Percentiles rank a stretch among this genome's conserved stretches.
phyloP scores from a whole-genome alignment of 2,329 filamentous ascomycete genomes.

The Metarhizium guizhouense region DNA sequence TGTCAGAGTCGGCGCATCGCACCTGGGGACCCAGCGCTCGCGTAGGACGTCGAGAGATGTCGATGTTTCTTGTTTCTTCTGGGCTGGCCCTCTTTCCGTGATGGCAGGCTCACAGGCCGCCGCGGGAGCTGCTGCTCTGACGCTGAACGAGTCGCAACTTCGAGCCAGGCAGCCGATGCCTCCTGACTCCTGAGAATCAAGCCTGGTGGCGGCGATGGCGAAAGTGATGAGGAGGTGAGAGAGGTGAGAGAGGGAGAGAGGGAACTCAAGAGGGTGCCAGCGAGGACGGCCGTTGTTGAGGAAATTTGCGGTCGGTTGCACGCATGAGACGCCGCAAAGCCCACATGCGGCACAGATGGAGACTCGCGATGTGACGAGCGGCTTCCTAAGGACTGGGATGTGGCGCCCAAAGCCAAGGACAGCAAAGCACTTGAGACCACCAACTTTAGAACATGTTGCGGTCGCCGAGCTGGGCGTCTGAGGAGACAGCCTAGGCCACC shows the following conservation, averaged over 20 bases:
- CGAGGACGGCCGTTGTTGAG: neutral
- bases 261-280: neutral
- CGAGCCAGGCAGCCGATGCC: neutral
- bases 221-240: neutral
- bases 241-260: neutral
- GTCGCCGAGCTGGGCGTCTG: neutral
- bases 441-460: neutral
- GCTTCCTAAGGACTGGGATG: neutral
- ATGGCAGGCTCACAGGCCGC: no score
- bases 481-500: neutral
- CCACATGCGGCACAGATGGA: conserved; percentile 7
- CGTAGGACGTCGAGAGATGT: neutral
- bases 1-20: conserved; percentile 2
- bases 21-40: neutral
- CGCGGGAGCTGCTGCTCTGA: no score
- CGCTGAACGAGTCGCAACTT: no score
- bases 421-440: neutral
- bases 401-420: neutral
- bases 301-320: conserved; percentile 4
- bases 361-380: neutral
- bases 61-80: no score
- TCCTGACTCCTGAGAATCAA: neutral
- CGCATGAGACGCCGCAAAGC: conserved; percentile 6
- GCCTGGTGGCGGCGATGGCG: neutral
- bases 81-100: no score